Base-by-base conservation (phyloP, 2,329 filamentous ascomycete genomes). In the Penicillium janthinellum region DNA sequence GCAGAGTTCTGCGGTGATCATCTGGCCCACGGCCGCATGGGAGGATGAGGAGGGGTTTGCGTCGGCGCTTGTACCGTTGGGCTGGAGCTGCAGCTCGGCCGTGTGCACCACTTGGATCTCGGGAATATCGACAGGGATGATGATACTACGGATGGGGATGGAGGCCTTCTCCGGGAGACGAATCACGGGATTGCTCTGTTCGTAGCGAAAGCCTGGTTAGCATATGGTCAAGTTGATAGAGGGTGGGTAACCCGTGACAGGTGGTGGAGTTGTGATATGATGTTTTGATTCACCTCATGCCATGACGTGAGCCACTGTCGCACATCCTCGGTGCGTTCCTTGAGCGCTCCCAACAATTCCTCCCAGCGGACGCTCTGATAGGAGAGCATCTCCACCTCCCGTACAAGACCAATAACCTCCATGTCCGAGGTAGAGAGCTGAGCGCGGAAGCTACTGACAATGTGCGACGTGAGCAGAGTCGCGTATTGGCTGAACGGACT, bases 91-190 rank as follows among this genome's bases (percentile, higher is more conserved):
- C 71, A 75, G 69, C 67, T 69, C 75, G 17, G 90, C 89, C 0
- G 90, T 96, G 75, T 96, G 90, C 0, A 98, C 85, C 20, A 96
- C 86, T 50, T 91, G 86, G 1, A 96, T 83, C 1, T 89, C 88
- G 0, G 94, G 94, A 1, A 99, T 87, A 59, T 96, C 92, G 14
- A 99, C 93, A 0, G 93, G 91, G 55, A 99, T 96, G 34, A 90
- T 81, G 67, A 99, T 93, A 12, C 87, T 88, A 20, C 84, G 83
- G 62, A 75, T 81, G 20, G 83, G 79, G 22, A 76, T 70, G 14
- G 65, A 63, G 38, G 68, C 73, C 7, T 72, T 67, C 4, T 67
- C 52, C 28, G 75, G 70, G 42, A 79, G 68, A 1, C 64, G 61
- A 41, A 76, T 68, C 37, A 69, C 70, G 44, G 68, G 64, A 55